These are phyloP conservation scores for Lactuca sativa DNA, from an alignment of 129 eudicot species.

Conservation along the genomic window DNA sequence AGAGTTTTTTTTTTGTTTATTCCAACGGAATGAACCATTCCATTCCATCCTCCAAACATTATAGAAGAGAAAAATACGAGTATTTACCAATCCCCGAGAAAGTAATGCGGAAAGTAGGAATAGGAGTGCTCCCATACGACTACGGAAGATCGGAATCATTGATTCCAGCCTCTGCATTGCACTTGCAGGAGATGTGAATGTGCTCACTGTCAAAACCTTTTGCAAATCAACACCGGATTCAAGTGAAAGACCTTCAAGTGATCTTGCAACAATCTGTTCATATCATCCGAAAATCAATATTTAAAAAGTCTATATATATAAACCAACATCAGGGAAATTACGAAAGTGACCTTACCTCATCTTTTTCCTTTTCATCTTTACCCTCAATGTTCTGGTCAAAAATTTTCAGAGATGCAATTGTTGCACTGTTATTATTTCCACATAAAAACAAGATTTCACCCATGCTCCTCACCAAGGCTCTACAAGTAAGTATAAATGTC, in stretches of 20 bases:
- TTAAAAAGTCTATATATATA: background rate
- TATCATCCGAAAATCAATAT: slow-evolving; percentile 11
- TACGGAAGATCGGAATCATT: slow-evolving; percentile 76
- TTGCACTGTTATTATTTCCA: slow-evolving; percentile 71
- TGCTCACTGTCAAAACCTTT: slow-evolving; percentile 56
- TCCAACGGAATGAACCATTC: background rate
- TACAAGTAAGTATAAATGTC: slow-evolving; percentile 31
- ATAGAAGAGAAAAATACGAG: background rate
- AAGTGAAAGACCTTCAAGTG: slow-evolving; percentile 78
- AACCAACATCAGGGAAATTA: no score
- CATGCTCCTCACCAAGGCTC: slow-evolving; percentile 94
- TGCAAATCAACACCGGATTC: slow-evolving; percentile 78
- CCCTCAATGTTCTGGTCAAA: slow-evolving; percentile 45
- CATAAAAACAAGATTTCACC: slow-evolving; percentile 83
- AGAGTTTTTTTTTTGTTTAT: no score
- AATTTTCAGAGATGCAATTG: slow-evolving; percentile 63
- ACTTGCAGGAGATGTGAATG: slow-evolving; percentile 52
- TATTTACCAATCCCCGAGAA: slow-evolving; percentile 89
- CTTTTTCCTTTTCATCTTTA: slow-evolving; percentile 43
- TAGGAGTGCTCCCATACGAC: slow-evolving; percentile 95
- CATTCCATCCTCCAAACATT: no score
- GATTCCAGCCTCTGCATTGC: slow-evolving; percentile 69
- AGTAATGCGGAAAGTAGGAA: slow-evolving; percentile 89
- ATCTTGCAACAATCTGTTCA: slow-evolving; percentile 63
- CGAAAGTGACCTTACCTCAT: slow-evolving; percentile 51